Conservation (phyloP, 2,329 filamentous ascomycete species). For the Fusarium solani-melongenae region DNA sequence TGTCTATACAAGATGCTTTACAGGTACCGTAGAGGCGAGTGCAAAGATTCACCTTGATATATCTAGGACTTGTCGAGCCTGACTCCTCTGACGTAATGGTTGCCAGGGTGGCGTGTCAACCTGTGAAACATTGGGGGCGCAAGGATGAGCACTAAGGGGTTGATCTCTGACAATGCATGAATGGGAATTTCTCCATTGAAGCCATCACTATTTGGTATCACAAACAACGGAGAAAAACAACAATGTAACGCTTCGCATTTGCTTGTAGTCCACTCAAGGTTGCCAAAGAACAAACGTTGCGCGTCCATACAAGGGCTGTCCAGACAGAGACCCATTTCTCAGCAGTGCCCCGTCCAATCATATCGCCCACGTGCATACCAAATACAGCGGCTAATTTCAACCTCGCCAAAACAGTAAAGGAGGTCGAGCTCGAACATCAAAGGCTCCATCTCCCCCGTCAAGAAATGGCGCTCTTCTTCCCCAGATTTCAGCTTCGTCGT, state of each 20-base stretch:
- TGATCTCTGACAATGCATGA: background rate
- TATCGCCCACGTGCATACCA: conserved; percentile 29
- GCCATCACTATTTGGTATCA: background rate
- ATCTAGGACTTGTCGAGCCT: background rate
- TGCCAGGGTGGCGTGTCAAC: background rate
- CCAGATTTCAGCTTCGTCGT: conserved; percentile 11
- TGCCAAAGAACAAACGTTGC: background rate
- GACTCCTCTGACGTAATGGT: conserved; percentile 1
- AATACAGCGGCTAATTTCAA: conserved; percentile 25
- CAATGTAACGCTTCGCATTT: background rate
- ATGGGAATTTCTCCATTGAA: background rate
- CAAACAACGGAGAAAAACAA: background rate
- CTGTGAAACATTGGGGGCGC: background rate
- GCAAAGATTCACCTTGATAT: background rate
- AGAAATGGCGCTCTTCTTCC: conserved; percentile 21
- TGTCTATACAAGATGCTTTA: background rate
- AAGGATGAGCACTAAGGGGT: background rate
- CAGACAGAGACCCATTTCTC: background rate
- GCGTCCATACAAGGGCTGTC: background rate
- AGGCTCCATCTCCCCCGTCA: background rate
- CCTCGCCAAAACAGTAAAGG: background rate
- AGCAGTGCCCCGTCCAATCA: conserved; percentile 19
- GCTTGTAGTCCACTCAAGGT: background rate
- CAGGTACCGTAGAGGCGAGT: background rate
- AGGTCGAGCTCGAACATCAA: background rate